Evolutionary conservation across 2,329 filamentous ascomycete species (phyloP).

Genomic region (Parastagonospora nodorum): DNA sequence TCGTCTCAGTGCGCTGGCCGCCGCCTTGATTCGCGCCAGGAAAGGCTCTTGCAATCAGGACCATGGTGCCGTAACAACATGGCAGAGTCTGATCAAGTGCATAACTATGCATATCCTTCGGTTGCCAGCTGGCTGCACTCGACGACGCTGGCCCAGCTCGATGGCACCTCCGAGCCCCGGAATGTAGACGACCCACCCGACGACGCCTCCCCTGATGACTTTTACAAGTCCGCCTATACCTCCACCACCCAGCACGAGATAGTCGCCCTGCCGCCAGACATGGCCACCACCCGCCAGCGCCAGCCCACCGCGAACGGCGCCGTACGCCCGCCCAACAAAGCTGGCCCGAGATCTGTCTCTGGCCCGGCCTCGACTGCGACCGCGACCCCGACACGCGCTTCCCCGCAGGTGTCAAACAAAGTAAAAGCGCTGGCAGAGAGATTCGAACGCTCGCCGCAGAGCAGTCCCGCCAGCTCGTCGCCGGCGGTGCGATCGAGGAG

Average conservation of each 20-base stretch:
- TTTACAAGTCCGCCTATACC: slow-evolving; percentile 34
- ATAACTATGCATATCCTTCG: slow-evolving; percentile 38
- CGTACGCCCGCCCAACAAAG: slow-evolving; percentile 28
- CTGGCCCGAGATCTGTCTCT: slow-evolving; percentile 35
- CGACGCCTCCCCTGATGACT: slow-evolving; percentile 35
- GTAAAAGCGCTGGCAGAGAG: slow-evolving; percentile 45
- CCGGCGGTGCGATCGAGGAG: slow-evolving; percentile 27
- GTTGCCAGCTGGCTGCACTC: slow-evolving; percentile 44
- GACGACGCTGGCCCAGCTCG: slow-evolving; percentile 35
- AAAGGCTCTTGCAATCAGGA: slow-evolving; percentile 26
- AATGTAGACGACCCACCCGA: slow-evolving; percentile 22
- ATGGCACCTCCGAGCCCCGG: slow-evolving; percentile 12
- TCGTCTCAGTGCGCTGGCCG: slow-evolving; percentile 7
- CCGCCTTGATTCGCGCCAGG: slow-evolving; percentile 35
- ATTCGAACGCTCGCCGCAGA: slow-evolving; percentile 41
- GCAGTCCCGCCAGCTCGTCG: slow-evolving; percentile 25
- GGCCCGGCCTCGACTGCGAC: slow-evolving; percentile 33
- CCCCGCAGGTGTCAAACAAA: slow-evolving; percentile 33
- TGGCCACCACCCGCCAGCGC: slow-evolving; percentile 29
- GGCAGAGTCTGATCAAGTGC: slow-evolving; percentile 38
- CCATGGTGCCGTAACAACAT: slow-evolving; percentile 38
- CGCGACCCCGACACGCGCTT: slow-evolving; percentile 22
- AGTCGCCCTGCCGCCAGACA: slow-evolving; percentile 1
- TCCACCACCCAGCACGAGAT: slow-evolving; percentile 12
- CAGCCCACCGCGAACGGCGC: slow-evolving; percentile 35